Evolutionary conservation across 768 basidiomycete species (phyloP).

Genomic region (Pseudohyphozyma bogoriensis): DNA sequence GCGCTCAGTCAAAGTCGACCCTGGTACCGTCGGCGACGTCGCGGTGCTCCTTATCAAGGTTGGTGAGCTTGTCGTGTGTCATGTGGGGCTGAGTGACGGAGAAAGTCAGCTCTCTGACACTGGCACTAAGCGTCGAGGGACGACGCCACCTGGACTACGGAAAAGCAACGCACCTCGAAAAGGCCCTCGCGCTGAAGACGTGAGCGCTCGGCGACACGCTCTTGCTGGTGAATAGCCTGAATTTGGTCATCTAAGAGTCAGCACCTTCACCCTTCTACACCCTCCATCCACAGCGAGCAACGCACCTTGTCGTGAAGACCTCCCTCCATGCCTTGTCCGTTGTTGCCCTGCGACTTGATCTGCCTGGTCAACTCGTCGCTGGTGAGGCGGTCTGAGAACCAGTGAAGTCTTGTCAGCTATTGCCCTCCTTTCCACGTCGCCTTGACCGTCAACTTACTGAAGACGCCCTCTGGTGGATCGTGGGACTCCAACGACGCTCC

Average conservation of each 20-base stretch:
- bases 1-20: neutral
- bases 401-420: neutral
- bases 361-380: neutral
- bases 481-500: neutral
- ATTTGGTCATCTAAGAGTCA: too few relatives aligned
- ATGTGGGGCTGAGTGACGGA: neutral
- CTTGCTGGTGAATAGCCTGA: neutral
- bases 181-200: neutral
- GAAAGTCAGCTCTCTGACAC: too few relatives aligned
- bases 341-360: neutral
- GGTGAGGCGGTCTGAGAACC: neutral
- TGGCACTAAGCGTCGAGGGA: too few relatives aligned
- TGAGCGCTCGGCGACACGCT: conserved; percentile 2
- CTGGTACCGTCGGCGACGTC: neutral
- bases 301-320: neutral
- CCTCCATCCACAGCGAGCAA: neutral
- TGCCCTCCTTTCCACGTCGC: neutral
- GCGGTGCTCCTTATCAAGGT: neutral
- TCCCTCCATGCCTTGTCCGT: neutral
- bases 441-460: neutral
- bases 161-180: neutral
- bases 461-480: neutral
- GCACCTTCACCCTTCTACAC: neutral
- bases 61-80: neutral
- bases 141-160: neutral